Conservation (phyloP, 352 stramenopile genomes). For the Phytophthora constricta region DNA sequence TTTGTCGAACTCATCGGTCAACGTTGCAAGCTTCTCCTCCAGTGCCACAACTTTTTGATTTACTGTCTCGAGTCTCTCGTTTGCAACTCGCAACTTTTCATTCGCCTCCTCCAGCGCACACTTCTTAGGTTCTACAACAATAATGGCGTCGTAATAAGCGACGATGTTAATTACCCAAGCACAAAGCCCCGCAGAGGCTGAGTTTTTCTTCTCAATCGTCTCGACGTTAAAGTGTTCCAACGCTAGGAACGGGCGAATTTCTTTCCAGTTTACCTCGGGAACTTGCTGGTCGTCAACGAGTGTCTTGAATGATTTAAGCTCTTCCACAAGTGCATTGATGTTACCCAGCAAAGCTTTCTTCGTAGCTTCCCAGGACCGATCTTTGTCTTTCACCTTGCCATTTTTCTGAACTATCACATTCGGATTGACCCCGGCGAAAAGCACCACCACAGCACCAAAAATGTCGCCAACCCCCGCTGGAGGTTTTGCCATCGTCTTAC, state of each 20-base stretch:
- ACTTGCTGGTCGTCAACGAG: constrained; percentile 72
- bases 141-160: constrained; percentile 94
- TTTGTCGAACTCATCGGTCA: constrained; percentile 86
- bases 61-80: constrained; percentile 87
- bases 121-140: constrained; percentile 95
- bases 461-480: constrained; percentile 90
- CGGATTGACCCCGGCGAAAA: constrained; percentile 78
- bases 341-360: constrained; percentile 94
- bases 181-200: constrained; percentile 74
- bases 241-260: constrained; percentile 81
- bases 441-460: constrained; percentile 77
- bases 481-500: constrained; percentile 93
- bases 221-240: constrained; percentile 85
- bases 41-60: constrained; percentile 90
- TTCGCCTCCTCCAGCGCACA: constrained; percentile 76
- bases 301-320: constrained; percentile 86
- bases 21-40: constrained; percentile 82
- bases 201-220: constrained; percentile 87
- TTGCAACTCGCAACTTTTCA: constrained; percentile 85
- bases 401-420: constrained; percentile 91
- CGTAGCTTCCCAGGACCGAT: constrained; percentile 92
- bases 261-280: constrained; percentile 82
- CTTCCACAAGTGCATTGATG: constrained; percentile 93
- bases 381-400: constrained; percentile 94
- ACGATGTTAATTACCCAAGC: constrained; percentile 93